Conservation (phyloP, 2,329 filamentous ascomycete genomes). For the Stenocarpella maydis region DNA sequence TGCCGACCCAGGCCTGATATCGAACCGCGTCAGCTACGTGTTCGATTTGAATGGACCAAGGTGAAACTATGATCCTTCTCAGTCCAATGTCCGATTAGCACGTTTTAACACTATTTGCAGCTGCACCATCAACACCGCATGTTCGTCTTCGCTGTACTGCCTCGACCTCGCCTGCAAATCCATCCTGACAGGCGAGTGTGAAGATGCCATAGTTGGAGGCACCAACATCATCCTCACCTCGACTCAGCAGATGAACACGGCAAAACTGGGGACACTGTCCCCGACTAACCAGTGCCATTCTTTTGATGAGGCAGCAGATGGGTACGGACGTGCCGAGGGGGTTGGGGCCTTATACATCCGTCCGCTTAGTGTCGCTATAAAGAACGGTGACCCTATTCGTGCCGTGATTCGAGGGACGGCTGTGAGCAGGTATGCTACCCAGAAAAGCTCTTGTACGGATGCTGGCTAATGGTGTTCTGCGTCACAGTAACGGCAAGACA, state of each 20-base stretch:
- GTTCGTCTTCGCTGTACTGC: constrained; percentile 46
- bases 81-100: too few relatives aligned
- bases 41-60: constrained; percentile 50
- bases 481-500: constrained; percentile 52
- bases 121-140: constrained; percentile 45
- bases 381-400: constrained; percentile 54
- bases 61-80: too few relatives aligned
- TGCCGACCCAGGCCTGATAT: constrained; percentile 46
- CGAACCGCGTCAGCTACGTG: constrained; percentile 48
- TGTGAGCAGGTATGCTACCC: too few relatives aligned
- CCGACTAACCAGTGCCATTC: constrained; percentile 43
- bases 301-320: constrained; percentile 48
- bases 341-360: constrained; percentile 60
- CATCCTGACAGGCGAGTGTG: constrained; percentile 44
- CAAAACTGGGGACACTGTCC: constrained; percentile 46
- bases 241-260: constrained; percentile 42
- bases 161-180: constrained; percentile 47
- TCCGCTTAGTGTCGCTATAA: constrained; percentile 52
- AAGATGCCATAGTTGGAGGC: constrained; percentile 42
- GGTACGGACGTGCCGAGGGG: constrained; percentile 63
- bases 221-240: constrained; percentile 46
- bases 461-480: too few relatives aligned
- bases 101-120: neutral
- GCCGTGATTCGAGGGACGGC: constrained; percentile 49
- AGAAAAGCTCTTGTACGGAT: too few relatives aligned